Conservation (phyloP, 768 basidiomycete species). For the Coprinellus micaceus region DNA sequence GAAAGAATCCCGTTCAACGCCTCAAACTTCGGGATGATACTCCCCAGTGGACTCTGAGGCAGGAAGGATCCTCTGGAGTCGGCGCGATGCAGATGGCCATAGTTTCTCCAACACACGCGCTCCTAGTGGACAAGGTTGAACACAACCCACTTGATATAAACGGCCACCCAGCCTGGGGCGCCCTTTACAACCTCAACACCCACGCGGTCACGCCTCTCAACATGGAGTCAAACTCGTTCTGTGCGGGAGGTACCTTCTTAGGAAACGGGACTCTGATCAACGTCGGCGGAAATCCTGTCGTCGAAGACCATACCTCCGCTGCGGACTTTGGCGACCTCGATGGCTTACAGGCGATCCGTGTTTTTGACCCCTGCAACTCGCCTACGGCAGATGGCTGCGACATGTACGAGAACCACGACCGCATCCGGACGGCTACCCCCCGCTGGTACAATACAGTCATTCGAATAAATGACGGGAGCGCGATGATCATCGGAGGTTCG, state of each 20-base stretch:
- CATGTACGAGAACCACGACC: slow-evolving; percentile 61
- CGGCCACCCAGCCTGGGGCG: slow-evolving; percentile 80
- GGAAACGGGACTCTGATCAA: slow-evolving; percentile 74
- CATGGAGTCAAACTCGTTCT: slow-evolving; percentile 81
- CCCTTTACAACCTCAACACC: slow-evolving; percentile 65
- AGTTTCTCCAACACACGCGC: slow-evolving; percentile 63
- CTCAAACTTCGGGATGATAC: background rate
- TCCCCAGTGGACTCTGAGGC: slow-evolving; percentile 52
- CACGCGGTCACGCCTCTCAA: slow-evolving; percentile 57
- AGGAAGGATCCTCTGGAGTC: slow-evolving; percentile 71
- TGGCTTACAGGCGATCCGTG: slow-evolving; percentile 69
- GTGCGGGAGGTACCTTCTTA: slow-evolving; percentile 77
- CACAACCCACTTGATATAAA: slow-evolving; percentile 73
- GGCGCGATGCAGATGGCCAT: slow-evolving; percentile 74
- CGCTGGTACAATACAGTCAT: slow-evolving; percentile 80
- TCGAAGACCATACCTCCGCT: slow-evolving; percentile 56
- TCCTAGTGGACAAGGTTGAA: slow-evolving; percentile 82
- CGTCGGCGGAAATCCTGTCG: slow-evolving; percentile 80
- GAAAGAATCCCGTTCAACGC: background rate
- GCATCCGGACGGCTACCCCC: slow-evolving; percentile 68
- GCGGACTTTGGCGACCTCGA: slow-evolving; percentile 74
- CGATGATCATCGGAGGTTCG: slow-evolving; percentile 79
- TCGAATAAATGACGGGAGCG: slow-evolving; percentile 72
- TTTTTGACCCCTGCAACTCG: slow-evolving; percentile 64
- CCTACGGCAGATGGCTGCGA: slow-evolving; percentile 46